Evolutionary conservation across 1,284 basidiomycete species (phyloP), one percentile per base, ranked within the genome.

Genomic region (Cryptococcus sp.): DNA sequence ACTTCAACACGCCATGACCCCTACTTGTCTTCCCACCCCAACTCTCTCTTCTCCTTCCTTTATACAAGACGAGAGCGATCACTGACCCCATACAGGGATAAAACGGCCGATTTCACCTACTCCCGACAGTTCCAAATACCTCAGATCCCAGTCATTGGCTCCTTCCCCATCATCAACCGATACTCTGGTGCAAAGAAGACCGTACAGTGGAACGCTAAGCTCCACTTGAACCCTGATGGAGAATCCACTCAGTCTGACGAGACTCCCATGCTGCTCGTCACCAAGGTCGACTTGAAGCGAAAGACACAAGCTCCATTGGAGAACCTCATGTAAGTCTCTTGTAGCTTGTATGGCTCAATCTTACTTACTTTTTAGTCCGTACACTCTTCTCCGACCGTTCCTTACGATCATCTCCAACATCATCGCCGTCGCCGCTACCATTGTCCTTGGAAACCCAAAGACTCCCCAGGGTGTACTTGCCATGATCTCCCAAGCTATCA

Each of bases 211-310:
- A 49, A 57, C 42, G 55, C 60, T 7, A 49, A 53, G 23, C 48
- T 71, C 23, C 57, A 68, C 38, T 54, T 70, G 43, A 59, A 61
- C 38, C 57, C 63, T 7, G 64, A 67, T 46, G 60, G 57, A 37
- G 58, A 59, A 33, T 56, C 57, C 8, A 58, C 59, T 4, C 58
- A 52, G 30, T 58, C 59, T 30, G 50, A 57, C n/a, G 55, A 50
- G 4, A 43, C 46, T 13, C 52, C 59, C 3, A 61, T 61, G 51
- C 58, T 70, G 35, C 66, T 65, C 49, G 68, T 75, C n/a, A 63
- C 66, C 46, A 67, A 66, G 55, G 51, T 70, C 4, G 59, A 60
- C 23, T 56, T 62, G 8, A 60, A 53, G 36, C 49, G 57, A 15
- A 42, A 60, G 43, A 57, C 55, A 34, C 43, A 52, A 10, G 41